These are phyloP conservation scores for Cordyceps fumosorosea DNA, from an alignment of 2,329 filamentous ascomycete genomes.

Conservation along the genomic window DNA sequence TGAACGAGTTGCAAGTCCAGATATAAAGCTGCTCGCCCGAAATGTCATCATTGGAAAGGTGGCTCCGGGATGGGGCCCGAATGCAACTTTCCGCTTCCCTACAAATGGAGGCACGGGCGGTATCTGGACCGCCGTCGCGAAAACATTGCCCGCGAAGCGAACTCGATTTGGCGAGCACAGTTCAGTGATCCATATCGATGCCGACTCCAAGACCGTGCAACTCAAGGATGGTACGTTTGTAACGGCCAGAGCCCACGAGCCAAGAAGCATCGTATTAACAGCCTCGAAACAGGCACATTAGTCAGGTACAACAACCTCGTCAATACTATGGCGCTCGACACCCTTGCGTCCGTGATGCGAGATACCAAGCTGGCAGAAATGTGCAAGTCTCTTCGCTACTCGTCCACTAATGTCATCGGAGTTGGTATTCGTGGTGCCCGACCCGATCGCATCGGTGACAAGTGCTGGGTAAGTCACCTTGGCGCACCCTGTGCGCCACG, in stretches of 20 bases:
- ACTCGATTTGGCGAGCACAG: conserved; percentile 73
- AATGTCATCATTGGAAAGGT: no score
- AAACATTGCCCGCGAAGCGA: conserved; percentile 79
- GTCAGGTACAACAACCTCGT: conserved; percentile 80
- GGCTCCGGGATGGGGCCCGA: conserved; percentile 96
- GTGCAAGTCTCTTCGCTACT: conserved; percentile 92
- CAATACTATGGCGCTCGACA: conserved; percentile 85
- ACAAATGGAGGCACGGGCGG: conserved; percentile 83
- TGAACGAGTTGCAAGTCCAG: conserved; percentile 86
- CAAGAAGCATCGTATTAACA: no score
- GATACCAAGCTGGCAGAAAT: conserved; percentile 76
- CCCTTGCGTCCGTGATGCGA: conserved; percentile 72
- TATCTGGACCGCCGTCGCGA: conserved; percentile 89
- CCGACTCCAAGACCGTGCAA: conserved; percentile 67
- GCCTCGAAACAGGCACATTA: conserved; percentile 42
- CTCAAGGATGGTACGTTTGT: conserved; percentile 61
- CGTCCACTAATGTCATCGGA: conserved; percentile 93
- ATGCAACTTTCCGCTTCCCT: conserved; percentile 90
- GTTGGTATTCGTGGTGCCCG: conserved; percentile 87
- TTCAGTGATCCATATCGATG: conserved; percentile 72
- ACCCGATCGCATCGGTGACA: conserved; percentile 95
- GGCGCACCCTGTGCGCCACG: no score
- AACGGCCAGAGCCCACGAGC: no score
- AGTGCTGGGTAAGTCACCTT: conserved; percentile 81
- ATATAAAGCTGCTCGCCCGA: conserved; percentile 82